These are phyloP conservation scores for Pisolithus orientalis DNA, from an alignment of 768 basidiomycete genomes.

Conservation along the genomic window DNA sequence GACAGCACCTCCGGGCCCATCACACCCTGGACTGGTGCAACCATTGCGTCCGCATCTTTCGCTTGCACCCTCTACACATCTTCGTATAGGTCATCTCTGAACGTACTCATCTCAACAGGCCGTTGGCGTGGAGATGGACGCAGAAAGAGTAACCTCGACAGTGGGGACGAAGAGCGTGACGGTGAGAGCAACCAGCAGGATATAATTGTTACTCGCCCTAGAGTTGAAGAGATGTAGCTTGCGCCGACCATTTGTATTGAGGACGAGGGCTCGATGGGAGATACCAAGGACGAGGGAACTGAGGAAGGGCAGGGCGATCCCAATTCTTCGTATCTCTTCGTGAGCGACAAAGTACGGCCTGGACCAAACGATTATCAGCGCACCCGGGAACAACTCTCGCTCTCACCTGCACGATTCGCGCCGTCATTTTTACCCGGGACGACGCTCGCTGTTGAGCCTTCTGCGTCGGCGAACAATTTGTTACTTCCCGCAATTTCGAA, in stretches of 20 bases:
- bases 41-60: neutral
- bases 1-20: no score
- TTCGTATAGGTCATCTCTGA: no score
- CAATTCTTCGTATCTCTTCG: conserved; percentile 5
- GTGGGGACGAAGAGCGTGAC: conserved; percentile 42
- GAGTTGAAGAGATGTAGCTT: neutral
- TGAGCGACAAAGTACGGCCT: conserved; percentile 8
- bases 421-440: neutral
- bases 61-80: no score
- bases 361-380: neutral
- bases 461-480: no score
- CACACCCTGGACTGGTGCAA: no score
- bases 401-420: neutral
- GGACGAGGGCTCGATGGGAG: conserved; percentile 22
- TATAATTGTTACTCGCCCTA: neutral
- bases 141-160: conserved; percentile 49
- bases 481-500: neutral
- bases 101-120: no score
- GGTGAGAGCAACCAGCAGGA: conserved; percentile 3
- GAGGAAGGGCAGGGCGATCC: conserved; percentile 14
- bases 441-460: no score
- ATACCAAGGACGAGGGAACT: conserved; percentile 27
- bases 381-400: neutral
- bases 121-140: neutral
- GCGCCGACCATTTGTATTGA: conserved; percentile 12